Conservation (phyloP, 2,329 filamentous ascomycete species). For the Tothia fuscella region DNA sequence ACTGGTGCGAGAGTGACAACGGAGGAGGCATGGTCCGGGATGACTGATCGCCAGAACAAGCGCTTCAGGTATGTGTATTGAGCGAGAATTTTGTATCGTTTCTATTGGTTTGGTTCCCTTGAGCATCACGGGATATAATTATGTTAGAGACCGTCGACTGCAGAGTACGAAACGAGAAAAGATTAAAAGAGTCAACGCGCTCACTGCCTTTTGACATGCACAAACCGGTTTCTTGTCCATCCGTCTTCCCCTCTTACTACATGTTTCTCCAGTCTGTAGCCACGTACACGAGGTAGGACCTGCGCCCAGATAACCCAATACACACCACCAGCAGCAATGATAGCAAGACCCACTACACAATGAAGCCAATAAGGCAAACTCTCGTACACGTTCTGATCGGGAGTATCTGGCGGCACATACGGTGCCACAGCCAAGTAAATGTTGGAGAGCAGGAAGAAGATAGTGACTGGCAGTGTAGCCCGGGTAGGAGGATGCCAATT, state of each 20-base stretch:
- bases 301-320: constrained; percentile 23
- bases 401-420: constrained; percentile 26
- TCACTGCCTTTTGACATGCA: no score
- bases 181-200: no score
- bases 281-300: constrained; percentile 18
- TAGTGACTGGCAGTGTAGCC: constrained; percentile 22
- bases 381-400: constrained; percentile 27
- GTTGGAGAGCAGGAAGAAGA: constrained; percentile 29
- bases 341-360: constrained; percentile 29
- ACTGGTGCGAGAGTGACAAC: constrained; percentile 49
- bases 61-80: constrained; percentile 38
- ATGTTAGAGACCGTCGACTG: no score
- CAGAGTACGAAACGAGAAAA: no score
- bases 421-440: constrained; percentile 31
- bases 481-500: constrained; percentile 26
- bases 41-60: constrained; percentile 57
- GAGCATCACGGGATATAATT: no score
- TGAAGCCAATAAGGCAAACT: constrained; percentile 34
- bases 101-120: no score
- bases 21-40: constrained; percentile 52
- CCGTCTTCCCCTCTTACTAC: no score
- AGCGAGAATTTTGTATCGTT: no score
- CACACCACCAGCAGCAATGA: constrained; percentile 25
- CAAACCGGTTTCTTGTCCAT: no score
- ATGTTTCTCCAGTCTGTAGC: no score